Conservation (phyloP, 257 asterid species). For the Thymus mandschuricus region DNA sequence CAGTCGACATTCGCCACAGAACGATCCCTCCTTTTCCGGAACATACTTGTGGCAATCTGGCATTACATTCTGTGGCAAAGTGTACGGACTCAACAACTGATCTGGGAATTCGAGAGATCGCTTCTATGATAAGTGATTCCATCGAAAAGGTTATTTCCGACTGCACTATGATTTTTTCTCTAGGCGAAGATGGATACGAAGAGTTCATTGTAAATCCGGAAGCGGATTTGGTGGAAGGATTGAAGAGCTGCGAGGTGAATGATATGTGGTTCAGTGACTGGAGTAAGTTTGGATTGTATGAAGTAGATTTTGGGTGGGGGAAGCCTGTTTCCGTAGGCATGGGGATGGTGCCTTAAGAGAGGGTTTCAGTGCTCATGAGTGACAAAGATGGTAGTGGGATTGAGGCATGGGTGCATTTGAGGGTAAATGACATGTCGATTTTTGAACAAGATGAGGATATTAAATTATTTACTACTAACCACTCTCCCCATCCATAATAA, state of each 20-base stretch:
- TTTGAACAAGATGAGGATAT: neutral
- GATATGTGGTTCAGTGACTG: neutral
- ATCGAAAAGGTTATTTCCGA: neutral
- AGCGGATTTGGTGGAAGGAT: neutral
- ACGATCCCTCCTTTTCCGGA: conserved; percentile 22
- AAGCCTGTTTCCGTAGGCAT: neutral
- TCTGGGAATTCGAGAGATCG: conserved; percentile 16
- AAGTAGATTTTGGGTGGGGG: neutral
- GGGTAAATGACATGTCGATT: neutral
- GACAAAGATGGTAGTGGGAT: neutral
- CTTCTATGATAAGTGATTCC: conserved; percentile 4
- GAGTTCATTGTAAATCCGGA: neutral
- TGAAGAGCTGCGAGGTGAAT: neutral
- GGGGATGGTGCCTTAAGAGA: neutral
- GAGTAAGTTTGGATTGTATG: neutral
- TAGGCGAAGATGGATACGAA: neutral
- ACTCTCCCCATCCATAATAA: too few relatives aligned
- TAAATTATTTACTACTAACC: neutral
- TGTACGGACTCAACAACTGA: neutral
- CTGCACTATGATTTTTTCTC: neutral
- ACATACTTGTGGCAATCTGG: conserved; percentile 39
- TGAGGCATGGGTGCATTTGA: neutral
- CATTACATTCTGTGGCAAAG: neutral
- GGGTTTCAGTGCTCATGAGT: neutral
- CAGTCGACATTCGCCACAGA: conserved; percentile 31